Conservation (phyloP, 2,329 filamentous ascomycete species). For the Gnomoniopsis smithogilvyi region DNA sequence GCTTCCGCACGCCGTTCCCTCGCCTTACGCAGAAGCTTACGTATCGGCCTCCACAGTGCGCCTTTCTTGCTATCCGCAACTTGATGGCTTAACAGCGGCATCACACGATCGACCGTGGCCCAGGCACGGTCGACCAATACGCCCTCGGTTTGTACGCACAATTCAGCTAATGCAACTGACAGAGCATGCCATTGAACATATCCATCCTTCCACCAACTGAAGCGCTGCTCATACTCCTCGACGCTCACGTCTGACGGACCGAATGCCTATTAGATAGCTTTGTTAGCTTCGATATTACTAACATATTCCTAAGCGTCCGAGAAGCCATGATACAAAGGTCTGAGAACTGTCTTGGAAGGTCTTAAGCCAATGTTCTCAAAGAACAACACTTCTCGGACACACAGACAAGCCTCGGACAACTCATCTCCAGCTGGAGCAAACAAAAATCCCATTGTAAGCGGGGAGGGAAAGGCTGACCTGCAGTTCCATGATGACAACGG, state of each 20-base stretch:
- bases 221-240: slow-evolving; percentile 27
- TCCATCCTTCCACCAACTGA: slow-evolving; percentile 45
- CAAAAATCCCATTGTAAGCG: no score
- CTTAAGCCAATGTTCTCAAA: no score
- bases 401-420: no score
- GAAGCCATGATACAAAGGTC: no score
- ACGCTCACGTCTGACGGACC: slow-evolving; percentile 27
- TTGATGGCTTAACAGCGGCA: slow-evolving; percentile 37
- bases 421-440: no score
- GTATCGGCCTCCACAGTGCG: slow-evolving; percentile 51
- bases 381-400: no score
- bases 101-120: slow-evolving; percentile 43
- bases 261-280: no score
- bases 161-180: slow-evolving; percentile 49
- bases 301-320: no score
- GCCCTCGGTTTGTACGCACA: slow-evolving; percentile 45
- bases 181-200: slow-evolving; percentile 56
- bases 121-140: slow-evolving; percentile 47
- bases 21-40: slow-evolving; percentile 50
- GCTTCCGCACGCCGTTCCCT: slow-evolving; percentile 34
- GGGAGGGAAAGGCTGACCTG: no score
- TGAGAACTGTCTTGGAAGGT: no score
- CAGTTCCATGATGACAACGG: slow-evolving; percentile 44
- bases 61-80: slow-evolving; percentile 50
- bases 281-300: no score